Base-by-base conservation (phyloP, 2,329 filamentous ascomycete species). In the Colletotrichum kahawae region DNA sequence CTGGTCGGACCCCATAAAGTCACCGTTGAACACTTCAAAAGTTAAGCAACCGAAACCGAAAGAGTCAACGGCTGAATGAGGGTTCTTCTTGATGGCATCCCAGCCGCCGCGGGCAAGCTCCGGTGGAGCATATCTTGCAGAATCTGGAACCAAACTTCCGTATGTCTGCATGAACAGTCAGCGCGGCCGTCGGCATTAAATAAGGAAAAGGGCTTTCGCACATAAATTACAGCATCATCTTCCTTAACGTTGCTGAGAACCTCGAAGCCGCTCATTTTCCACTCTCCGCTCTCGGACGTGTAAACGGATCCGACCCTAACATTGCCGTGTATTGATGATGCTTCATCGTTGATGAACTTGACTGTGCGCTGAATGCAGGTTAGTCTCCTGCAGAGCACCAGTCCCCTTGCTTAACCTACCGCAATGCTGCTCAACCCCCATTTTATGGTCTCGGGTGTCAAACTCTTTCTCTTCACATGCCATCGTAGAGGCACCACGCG, bases 331-430 rank as follows among this genome's bases (percentile, higher is more conserved):
- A 99, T 94, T 0, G 96, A 98, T 4, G 93, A 90, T 4, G 96
- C 97, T 78, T 99, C 97, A 63, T 94, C 93, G 81, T 99, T 99
- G 83, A 99, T 95, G 82, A 99, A 99, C 81, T 97, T 98, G 78
- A 98, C 85, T 0, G 97, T 98, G 82, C 95, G 94, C 92, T 96
- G 78, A 12, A 51, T 31, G 2, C 6, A 51, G 13, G 60, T 76
- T 24, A 77, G 60, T 67, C 33, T 51, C n/a, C 43, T 51, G 43
- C 43, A 51, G 43, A 21, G 5, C 18, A 21, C 27, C 48, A 57
- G 12, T n/a, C 62, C 10, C n/a, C 16, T 29, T 48, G 9, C 51
- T 38, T 18, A 12, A 75, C 88, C 59, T 89, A 95, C 94, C 78
- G 97, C 95, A 77, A 98, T 88, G 79, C 92, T 95, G 83, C 95